Conservation (phyloP, 352 stramenopile species). For the Phytopythium chamaehyphon region DNA sequence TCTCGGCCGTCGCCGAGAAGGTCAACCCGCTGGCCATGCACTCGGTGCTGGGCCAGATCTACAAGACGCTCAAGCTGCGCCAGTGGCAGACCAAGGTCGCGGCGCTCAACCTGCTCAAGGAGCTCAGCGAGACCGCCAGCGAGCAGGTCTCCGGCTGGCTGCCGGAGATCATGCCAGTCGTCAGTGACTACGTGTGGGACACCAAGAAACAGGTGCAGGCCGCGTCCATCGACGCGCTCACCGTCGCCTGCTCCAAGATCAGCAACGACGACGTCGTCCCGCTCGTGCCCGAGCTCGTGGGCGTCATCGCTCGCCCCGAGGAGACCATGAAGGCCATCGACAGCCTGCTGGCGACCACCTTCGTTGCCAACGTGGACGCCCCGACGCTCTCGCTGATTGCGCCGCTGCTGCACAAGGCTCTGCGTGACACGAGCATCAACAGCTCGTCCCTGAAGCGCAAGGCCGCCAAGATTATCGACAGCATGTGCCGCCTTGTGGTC, state of each 20-base stretch:
- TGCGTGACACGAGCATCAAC: slow-evolving; percentile 91
- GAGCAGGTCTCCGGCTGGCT: slow-evolving; percentile 77
- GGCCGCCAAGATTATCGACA: slow-evolving; percentile 91
- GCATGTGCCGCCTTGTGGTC: slow-evolving; percentile 89
- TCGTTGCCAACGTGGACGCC: slow-evolving; percentile 90
- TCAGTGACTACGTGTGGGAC: slow-evolving; percentile 91
- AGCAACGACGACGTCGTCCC: slow-evolving; percentile 89
- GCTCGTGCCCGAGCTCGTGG: slow-evolving; percentile 87
- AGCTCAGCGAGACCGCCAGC: slow-evolving; percentile 61
- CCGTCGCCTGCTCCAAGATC: slow-evolving; percentile 86
- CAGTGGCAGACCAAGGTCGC: slow-evolving; percentile 89
- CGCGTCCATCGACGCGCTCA: slow-evolving; percentile 62
- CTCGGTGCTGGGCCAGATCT: slow-evolving; percentile 56
- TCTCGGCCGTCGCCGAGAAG: slow-evolving; percentile 27
- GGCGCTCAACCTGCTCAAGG: slow-evolving; percentile 73
- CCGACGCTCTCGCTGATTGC: slow-evolving; percentile 89
- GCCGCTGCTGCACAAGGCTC: slow-evolving; percentile 84
- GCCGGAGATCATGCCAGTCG: slow-evolving; percentile 87
- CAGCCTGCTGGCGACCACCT: slow-evolving; percentile 89
- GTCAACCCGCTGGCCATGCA: slow-evolving; percentile 61
- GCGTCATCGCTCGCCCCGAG: slow-evolving; percentile 89
- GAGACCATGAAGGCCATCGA: slow-evolving; percentile 90
- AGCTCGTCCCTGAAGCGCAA: slow-evolving; percentile 90
- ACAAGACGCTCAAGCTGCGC: slow-evolving; percentile 46
- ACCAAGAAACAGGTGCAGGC: slow-evolving; percentile 93